Conservation (phyloP, 306 rosid species). For the Glycine tomentella region DNA sequence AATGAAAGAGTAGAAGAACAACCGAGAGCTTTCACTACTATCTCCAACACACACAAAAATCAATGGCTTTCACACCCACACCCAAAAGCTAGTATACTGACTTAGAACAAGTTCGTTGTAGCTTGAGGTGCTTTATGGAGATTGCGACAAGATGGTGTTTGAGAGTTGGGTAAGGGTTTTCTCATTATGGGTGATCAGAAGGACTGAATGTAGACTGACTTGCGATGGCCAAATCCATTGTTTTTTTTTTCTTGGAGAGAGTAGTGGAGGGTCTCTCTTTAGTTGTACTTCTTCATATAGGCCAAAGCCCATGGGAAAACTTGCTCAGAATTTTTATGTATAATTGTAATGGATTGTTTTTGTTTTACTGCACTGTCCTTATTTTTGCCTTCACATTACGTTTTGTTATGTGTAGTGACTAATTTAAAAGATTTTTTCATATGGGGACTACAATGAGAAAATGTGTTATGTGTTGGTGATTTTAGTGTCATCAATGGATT, state of each 20-base stretch:
- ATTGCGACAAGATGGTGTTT: background rate
- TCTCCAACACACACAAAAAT: background rate
- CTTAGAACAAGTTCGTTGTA: background rate
- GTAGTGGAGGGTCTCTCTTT: background rate
- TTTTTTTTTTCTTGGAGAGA: background rate
- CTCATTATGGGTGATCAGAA: background rate
- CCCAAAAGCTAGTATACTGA: background rate
- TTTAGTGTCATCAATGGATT: too few relatives aligned
- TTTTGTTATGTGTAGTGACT: background rate
- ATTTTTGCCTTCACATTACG: background rate
- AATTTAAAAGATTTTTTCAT: background rate
- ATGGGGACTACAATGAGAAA: background rate
- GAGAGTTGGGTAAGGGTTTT: background rate
- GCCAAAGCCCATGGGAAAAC: background rate
- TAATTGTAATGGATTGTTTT: background rate
- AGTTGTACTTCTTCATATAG: background rate
- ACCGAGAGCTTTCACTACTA: background rate
- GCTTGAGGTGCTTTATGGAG: background rate
- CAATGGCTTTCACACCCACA: background rate
- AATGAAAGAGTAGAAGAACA: background rate
- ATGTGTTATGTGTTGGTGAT: too few relatives aligned
- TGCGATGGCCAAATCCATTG: background rate
- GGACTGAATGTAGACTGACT: background rate
- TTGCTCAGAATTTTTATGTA: background rate
- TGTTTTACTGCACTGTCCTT: background rate